These are phyloP conservation scores for Helicostylum pulchrum DNA, from an alignment of 192 early-diverging fungal species.

Conservation along the genomic window DNA sequence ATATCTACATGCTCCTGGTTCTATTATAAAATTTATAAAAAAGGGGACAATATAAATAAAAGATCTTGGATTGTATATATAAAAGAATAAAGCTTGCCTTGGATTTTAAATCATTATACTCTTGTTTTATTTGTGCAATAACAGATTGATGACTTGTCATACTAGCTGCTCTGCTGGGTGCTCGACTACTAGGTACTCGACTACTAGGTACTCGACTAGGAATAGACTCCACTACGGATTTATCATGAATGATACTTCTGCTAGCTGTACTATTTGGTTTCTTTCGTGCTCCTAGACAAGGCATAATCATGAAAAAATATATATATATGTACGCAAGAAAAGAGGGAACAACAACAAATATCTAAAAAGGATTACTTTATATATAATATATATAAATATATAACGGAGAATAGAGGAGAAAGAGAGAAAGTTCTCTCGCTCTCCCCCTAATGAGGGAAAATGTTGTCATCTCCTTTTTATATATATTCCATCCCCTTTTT, in stretches of 20 bases:
- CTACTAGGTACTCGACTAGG: too few species aligned
- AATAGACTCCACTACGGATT: too few species aligned
- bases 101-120: slow-evolving; percentile 16
- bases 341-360: neutral
- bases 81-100: slow-evolving; percentile 4
- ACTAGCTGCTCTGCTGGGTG: too few species aligned
- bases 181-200: too few species aligned
- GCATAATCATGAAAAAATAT: slow-evolving; percentile 3
- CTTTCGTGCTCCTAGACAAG: slow-evolving; percentile 13
- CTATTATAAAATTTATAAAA: slow-evolving; percentile 13
- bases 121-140: neutral
- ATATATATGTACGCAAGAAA: neutral
- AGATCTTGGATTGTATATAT: neutral
- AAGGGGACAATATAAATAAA: neutral
- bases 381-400: neutral
- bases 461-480: too few species aligned
- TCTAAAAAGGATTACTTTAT: neutral
- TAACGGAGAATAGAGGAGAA: neutral
- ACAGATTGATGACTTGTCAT: too few species aligned
- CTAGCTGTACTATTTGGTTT: neutral
- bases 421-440: neutral
- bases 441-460: too few species aligned
- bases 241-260: too few species aligned
- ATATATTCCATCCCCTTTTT: too few species aligned
- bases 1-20: slow-evolving; percentile 30